These are phyloP conservation scores for Lodderomyces theae DNA, from an alignment of 1,139 yeast genomes.

Conservation along the genomic window DNA sequence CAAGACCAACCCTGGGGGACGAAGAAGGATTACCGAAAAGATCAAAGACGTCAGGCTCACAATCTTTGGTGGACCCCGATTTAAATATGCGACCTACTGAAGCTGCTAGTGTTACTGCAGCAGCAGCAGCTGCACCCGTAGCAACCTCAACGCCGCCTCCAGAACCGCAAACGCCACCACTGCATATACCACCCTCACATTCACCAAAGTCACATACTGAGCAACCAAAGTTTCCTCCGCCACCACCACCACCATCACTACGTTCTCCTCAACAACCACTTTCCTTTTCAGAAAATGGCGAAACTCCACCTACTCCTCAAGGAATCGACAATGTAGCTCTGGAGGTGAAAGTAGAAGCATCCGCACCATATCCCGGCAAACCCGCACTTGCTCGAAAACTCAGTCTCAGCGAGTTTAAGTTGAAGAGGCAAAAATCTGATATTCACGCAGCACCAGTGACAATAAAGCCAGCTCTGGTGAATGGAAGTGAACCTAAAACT, in stretches of 20 bases:
- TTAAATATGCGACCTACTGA: background rate
- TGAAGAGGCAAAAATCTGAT: background rate
- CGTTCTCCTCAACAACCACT: too few relatives aligned
- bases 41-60: background rate
- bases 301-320: too few relatives aligned
- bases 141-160: too few relatives aligned
- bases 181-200: too few relatives aligned
- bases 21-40: background rate
- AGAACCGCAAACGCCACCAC: too few relatives aligned
- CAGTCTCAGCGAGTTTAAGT: slow-evolving; percentile 4
- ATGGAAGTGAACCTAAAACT: background rate
- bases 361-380: slow-evolving; percentile 3
- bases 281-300: too few relatives aligned
- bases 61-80: background rate
- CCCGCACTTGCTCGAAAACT: background rate
- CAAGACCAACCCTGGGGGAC: background rate
- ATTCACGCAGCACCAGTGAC: slow-evolving; percentile 2
- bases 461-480: background rate
- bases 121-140: too few relatives aligned
- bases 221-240: slow-evolving; percentile 1
- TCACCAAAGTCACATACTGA: too few relatives aligned
- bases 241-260: slow-evolving; percentile 6
- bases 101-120: too few relatives aligned
- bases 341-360: background rate
- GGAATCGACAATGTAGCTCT: background rate